phyloP scores from a whole-genome alignment of 345 rosid genomes.

The Microthlaspi erraticum region DNA sequence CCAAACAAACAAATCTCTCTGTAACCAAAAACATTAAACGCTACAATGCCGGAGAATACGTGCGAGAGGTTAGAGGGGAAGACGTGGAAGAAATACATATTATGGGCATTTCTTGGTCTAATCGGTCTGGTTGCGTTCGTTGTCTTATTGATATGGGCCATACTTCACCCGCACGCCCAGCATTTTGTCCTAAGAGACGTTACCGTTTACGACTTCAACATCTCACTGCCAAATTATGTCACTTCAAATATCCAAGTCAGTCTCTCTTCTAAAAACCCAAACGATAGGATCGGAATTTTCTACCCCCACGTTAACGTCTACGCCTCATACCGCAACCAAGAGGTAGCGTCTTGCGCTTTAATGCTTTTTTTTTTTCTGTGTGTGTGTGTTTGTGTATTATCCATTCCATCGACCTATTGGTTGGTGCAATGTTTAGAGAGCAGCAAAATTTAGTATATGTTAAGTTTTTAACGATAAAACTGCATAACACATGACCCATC shows the following conservation, averaged over 20 bases:
- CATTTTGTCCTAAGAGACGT: constrained; percentile 70
- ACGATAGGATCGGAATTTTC: constrained; percentile 62
- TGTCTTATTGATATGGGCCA: constrained; percentile 57
- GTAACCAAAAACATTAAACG: constrained; percentile 3
- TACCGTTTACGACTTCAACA: constrained; percentile 60
- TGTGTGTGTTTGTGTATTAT: background rate
- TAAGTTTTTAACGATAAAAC: background rate
- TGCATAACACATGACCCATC: background rate
- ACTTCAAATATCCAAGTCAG: constrained; percentile 65
- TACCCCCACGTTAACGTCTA: constrained; percentile 55
- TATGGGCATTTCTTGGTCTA: constrained; percentile 26
- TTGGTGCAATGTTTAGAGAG: constrained; percentile 10
- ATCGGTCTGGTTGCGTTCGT: constrained; percentile 41
- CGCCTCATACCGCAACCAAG: constrained; percentile 76
- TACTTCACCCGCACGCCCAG: constrained; percentile 71
- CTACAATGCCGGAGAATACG: constrained; percentile 41
- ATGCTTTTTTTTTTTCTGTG: background rate
- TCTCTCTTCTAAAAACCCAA: constrained; percentile 68
- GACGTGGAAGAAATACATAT: no score
- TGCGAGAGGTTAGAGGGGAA: no score
- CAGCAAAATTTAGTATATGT: background rate
- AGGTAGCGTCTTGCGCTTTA: constrained; percentile 50
- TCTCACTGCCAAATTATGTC: constrained; percentile 54
- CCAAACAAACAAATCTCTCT: constrained; percentile 14
- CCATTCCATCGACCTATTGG: background rate